A percentile compares a stretch with the other conserved stretches of the same genome.
Conservation (phyloP, 2,329 filamentous ascomycete genomes). For the Monosporascus sp. region DNA sequence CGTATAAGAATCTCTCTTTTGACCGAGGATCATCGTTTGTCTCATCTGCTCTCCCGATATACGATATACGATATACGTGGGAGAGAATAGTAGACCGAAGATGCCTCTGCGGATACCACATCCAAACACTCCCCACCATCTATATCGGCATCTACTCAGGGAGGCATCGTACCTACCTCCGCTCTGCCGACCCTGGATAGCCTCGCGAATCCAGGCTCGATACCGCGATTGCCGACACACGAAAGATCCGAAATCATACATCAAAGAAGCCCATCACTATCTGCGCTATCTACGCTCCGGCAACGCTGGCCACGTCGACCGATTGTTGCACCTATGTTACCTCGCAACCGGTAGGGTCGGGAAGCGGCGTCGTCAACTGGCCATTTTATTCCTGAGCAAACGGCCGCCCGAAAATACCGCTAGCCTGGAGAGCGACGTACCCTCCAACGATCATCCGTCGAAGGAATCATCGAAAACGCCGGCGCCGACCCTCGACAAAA, state of each 20-base stretch:
- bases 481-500: background rate
- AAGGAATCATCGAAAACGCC: background rate
- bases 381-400: conserved; percentile 32
- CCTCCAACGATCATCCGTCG: background rate
- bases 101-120: conserved; percentile 33
- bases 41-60: too few relatives aligned
- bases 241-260: conserved; percentile 17
- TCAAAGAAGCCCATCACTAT: conserved; percentile 36
- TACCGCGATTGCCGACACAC: conserved; percentile 39
- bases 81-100: background rate
- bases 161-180: conserved; percentile 56
- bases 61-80: too few relatives aligned
- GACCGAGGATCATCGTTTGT: too few relatives aligned
- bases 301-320: conserved; percentile 42
- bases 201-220: conserved; percentile 36
- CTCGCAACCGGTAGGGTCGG: conserved; percentile 51
- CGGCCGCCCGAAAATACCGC: conserved; percentile 35
- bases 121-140: conserved; percentile 32
- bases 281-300: conserved; percentile 48
- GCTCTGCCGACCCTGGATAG: conserved; percentile 41
- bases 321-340: conserved; percentile 44
- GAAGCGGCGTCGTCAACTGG: conserved; percentile 43
- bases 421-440: conserved; percentile 30
- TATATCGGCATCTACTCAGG: conserved; percentile 57
- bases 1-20: too few relatives aligned